A percentile compares a stretch with the other conserved stretches of the same genome.
Conservation (phyloP, 768 basidiomycete genomes). For the Tylopilus vinaceipallidus region DNA sequence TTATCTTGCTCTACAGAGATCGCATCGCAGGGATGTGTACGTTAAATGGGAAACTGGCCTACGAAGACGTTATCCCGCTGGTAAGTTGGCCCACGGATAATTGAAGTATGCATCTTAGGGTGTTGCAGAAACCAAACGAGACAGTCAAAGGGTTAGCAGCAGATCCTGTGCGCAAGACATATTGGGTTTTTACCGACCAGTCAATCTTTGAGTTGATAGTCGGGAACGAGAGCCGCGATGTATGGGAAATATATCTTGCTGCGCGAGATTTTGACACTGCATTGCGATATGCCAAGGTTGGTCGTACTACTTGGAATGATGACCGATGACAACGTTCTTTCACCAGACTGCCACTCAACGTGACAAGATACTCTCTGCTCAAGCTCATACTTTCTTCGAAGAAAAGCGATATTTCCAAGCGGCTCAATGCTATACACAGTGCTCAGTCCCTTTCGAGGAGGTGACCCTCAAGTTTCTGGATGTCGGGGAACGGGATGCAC, state of each 20-base stretch:
- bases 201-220: conserved; percentile 86
- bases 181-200: conserved; percentile 90
- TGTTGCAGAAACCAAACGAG: conserved; percentile 69
- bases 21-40: conserved; percentile 74
- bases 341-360: conserved; percentile 83
- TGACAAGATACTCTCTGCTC: conserved; percentile 77
- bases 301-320: conserved; percentile 10
- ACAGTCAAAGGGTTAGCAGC: conserved; percentile 69
- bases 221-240: conserved; percentile 86
- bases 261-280: conserved; percentile 78
- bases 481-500: conserved; percentile 82
- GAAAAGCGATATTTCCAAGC: conserved; percentile 86
- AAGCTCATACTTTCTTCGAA: conserved; percentile 78
- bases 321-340: conserved; percentile 1
- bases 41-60: conserved; percentile 76
- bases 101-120: conserved; percentile 4
- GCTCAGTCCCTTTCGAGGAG: conserved; percentile 85
- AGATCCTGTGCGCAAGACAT: conserved; percentile 86
- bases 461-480: conserved; percentile 90
- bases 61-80: conserved; percentile 80
- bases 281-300: conserved; percentile 77
- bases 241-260: conserved; percentile 89
- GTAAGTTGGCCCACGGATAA: conserved; percentile 42
- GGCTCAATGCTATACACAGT: conserved; percentile 89
- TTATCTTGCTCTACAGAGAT: conserved; percentile 80